Base-by-base conservation (phyloP, 139 green algal species). In the Tetradesmus lagerheimii region DNA sequence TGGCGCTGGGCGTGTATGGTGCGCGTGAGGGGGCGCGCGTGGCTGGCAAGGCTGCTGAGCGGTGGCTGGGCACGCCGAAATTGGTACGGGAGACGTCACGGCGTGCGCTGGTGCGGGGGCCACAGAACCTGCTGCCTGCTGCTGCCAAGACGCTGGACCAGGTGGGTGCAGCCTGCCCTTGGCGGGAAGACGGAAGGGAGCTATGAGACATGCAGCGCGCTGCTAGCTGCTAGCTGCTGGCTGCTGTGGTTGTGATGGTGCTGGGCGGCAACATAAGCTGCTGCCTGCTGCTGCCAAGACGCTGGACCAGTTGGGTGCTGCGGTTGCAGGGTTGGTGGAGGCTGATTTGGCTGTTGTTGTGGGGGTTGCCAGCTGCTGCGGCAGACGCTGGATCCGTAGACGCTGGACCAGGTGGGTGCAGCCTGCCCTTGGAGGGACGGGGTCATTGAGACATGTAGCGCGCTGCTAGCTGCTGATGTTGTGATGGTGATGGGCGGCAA, bases 1-100 rank as follows among this genome's bases (percentile, higher is more conserved):
- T 99, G 38, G 97, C 97, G 39, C 92, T 97, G 53, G 98, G 98
- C 45, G 91, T 99, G 3, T 99, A 98, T 90, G 93, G 92, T 5
- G 93, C 96, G 4, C 87, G 97, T 1, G 98, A 99, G 93, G 95
- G 93, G 29, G 96, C 95, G 1, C 91, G 95, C 14, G 95, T 98
- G 27, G 95, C 94, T 20, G 96, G 94, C 25, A 94, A 93, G 39
- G 93, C 94, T 0, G 89, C 97, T 38, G 97, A 98, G 84, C 78
- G 93, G 3, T 98, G 96, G 95, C 95, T 99, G 76, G 95, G 96
- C 83, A 98, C 96, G 11, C 97, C 97, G 31, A 95, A 93, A 34
- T 93, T 99, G 89, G 96, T 97, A 83, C 71, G 93, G 35, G 31
- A 81, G 57, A 71, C 78, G 5, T 38, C 31, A 29, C 67, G n/a